phyloP scores from a whole-genome alignment of 169 alveolate species.

The Eimeria tenella region DNA sequence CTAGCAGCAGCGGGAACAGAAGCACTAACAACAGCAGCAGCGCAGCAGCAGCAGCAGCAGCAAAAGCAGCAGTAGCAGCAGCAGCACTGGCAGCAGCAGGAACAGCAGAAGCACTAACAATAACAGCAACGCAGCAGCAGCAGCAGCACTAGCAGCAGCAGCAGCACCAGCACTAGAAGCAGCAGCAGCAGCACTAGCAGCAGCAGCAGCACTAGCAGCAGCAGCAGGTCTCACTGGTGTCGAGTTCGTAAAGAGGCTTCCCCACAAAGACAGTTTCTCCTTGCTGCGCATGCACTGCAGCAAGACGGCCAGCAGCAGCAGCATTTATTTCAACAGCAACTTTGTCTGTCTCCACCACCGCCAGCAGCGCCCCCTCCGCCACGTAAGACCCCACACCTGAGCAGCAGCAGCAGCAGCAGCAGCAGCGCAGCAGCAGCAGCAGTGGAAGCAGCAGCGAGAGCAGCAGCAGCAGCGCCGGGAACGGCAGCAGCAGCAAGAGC shows the following conservation, averaged over 20 bases:
- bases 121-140: too few relatives aligned
- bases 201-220: neutral
- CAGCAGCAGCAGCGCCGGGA: too few relatives aligned
- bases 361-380: conserved; percentile 93
- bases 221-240: conserved; percentile 83
- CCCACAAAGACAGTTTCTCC: conserved; percentile 94
- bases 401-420: neutral
- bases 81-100: neutral
- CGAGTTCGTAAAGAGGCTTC: conserved; percentile 90
- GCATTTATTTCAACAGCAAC: conserved; percentile 95
- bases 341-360: conserved; percentile 97
- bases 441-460: too few relatives aligned
- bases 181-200: too few relatives aligned
- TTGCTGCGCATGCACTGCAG: conserved; percentile 82
- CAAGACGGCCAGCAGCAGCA: conserved; percentile 89
- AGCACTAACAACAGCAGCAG: neutral
- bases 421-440: too few relatives aligned
- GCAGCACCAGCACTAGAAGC: conserved; percentile 56
- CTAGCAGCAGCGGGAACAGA: neutral
- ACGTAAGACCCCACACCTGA: conserved; percentile 93
- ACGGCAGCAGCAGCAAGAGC: neutral
- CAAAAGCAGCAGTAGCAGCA: neutral
- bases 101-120: too few relatives aligned
- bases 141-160: conserved; percentile 2
- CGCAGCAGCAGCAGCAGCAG: conserved; percentile 38